Conservation (phyloP, 2,329 filamentous ascomycete species). For the Elsinoe arachidis region DNA sequence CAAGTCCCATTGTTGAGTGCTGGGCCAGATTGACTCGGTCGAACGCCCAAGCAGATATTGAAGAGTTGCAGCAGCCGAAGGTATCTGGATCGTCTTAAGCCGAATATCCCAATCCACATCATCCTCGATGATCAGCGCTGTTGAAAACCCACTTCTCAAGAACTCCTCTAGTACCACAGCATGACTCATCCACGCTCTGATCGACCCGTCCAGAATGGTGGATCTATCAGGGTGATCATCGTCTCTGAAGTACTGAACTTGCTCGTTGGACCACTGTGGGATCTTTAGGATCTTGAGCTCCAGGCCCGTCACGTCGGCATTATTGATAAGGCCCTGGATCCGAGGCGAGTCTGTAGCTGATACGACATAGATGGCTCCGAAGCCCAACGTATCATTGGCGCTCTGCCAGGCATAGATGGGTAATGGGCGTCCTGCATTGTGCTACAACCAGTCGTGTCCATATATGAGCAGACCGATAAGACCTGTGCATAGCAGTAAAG, state of each 20-base stretch:
- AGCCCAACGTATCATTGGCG: slow-evolving; percentile 24
- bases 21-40: slow-evolving; percentile 28
- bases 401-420: neutral
- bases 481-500: neutral
- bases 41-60: slow-evolving; percentile 17
- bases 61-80: slow-evolving; percentile 21
- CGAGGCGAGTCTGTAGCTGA: slow-evolving; percentile 28
- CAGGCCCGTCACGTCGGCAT: slow-evolving; percentile 31
- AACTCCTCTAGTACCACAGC: slow-evolving; percentile 28
- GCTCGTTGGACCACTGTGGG: slow-evolving; percentile 27
- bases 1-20: slow-evolving; percentile 31
- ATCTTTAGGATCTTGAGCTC: slow-evolving; percentile 30
- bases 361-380: slow-evolving; percentile 32
- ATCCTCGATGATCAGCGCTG: slow-evolving; percentile 37
- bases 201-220: slow-evolving; percentile 27
- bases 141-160: slow-evolving; percentile 32
- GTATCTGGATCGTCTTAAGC: slow-evolving; percentile 33
- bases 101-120: slow-evolving; percentile 39
- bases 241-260: slow-evolving; percentile 23
- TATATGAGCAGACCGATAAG: neutral
- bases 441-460: neutral
- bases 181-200: slow-evolving; percentile 34
- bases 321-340: slow-evolving; percentile 27
- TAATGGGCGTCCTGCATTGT: neutral
- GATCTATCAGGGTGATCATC: slow-evolving; percentile 21